Evolutionary conservation across 352 stramenopile species (phyloP), one percentile per base, ranked within the genome.

Genomic region (Globisporangium recalcitrans): DNA sequence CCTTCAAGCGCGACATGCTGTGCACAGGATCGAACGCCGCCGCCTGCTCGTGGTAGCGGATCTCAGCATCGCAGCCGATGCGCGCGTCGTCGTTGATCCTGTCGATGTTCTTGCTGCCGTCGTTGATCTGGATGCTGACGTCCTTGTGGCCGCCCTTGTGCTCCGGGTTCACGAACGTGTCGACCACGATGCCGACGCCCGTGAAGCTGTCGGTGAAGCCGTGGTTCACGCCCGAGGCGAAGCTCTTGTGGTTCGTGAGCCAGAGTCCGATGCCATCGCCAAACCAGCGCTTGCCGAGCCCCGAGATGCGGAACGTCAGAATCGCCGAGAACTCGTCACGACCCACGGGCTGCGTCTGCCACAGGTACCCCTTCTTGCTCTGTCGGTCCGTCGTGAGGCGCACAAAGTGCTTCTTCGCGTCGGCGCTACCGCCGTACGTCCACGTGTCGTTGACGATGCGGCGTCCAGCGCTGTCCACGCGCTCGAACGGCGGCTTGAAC

Each of bases 361-460:
- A 95, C 36, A 95, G n/a, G 60, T 84, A 87, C 0, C 86, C 86
- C 42, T 80, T 75, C 69, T 94, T 93, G 73, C 83, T 93, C 71
- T 95, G 86, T 0, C 86, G 83, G 62, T 95, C 85, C 9, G 86
- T 86, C n/a, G 86, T 95, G n/a, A 95, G 69, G 27, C 87, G 87
- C 42, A 94, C 72, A 65, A 95, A 95, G 73, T 90, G 74, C 71
- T 93, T 91, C 68, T 94, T 93, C 21, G 84, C 75, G 62, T 92
- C 81, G 26, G 87, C 60, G 62, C 74, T 82, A 54, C 85, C 87
- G 56, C 87, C 87, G 59, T 87, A 75, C 27, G 65, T 77, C 82
- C 82, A 95, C 63, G 74, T 86, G 56, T 85, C 78, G 63, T 91
- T 93, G 58, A 95, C 72, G 58, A 87, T 71, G 51, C 86, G 84